phyloP scores from a whole-genome alignment of 2,329 filamentous ascomycete genomes.

The Arthrinium puccinioides region DNA sequence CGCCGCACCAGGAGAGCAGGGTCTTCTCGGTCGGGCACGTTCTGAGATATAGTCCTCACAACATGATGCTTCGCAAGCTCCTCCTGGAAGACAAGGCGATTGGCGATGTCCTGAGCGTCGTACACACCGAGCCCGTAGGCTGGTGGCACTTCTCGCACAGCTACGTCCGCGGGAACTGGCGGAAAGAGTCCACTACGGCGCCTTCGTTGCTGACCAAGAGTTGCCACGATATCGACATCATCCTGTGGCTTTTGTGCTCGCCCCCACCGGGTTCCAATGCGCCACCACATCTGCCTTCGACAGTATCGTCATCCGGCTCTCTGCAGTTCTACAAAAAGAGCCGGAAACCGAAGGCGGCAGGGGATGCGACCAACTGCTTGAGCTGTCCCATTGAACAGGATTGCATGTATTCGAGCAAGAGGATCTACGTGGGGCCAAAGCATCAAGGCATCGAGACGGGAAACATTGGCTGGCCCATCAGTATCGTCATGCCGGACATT shows the following conservation, averaged over 20 bases:
- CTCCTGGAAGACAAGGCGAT: constrained; percentile 69
- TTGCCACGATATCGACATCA: constrained; percentile 90
- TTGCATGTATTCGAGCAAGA: constrained; percentile 81
- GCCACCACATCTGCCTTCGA: constrained; percentile 64
- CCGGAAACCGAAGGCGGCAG: constrained; percentile 70
- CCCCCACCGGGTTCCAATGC: constrained; percentile 42
- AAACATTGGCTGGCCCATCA: constrained; percentile 73
- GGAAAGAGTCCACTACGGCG: constrained; percentile 67
- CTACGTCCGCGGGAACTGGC: constrained; percentile 92
- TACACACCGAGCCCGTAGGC: constrained; percentile 90
- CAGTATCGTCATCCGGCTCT: constrained; percentile 68
- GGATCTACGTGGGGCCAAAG: constrained; percentile 68
- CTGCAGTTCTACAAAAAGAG: constrained; percentile 70
- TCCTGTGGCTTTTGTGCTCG: constrained; percentile 85
- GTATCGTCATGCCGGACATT: constrained; percentile 86
- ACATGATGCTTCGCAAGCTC: constrained; percentile 73
- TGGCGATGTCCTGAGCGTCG: constrained; percentile 77
- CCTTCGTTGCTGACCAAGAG: constrained; percentile 88
- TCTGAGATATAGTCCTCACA: constrained; percentile 86
- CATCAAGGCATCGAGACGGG: constrained; percentile 53
- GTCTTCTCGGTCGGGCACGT: constrained; percentile 94
- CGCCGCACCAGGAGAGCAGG: constrained; percentile 21
- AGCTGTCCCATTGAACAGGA: constrained; percentile 65
- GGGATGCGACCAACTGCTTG: constrained; percentile 77
- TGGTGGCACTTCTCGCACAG: constrained; percentile 95